Evolutionary conservation across 2,329 filamentous ascomycete genomes (phyloP), one percentile per base, ranked within the genome.

Genomic region (Xylogone sp.): DNA sequence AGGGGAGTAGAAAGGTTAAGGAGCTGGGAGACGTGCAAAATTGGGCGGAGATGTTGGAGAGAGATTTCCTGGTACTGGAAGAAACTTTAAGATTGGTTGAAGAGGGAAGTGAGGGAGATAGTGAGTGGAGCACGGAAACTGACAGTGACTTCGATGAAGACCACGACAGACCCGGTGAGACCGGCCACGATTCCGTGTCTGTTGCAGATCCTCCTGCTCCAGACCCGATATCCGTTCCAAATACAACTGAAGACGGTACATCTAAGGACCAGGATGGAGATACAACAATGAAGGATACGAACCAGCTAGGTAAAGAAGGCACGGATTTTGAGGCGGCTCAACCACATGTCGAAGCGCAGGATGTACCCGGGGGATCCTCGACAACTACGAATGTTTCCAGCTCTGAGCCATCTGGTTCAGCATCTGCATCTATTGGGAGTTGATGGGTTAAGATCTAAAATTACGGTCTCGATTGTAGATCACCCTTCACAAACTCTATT

Each of bases 21-120:
- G 88, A 91, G 75, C 74, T 91, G 55, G 88, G 88, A 21, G 85
- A 91, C 65, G 81, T 93, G 64, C 88, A 93, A 75, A 92, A 92
- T 68, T 94, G 88, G 88, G 87, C 88, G 20, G 89, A 94, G 77
- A 82, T 91, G 70, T 75, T 93, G 63, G 88, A 86, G 75, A 69
- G 82, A 53, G 81, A 85, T 58, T 83, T 87, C 57, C 56, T 85
- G 50, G 76, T 84, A 43, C 64, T 87, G 6, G 81, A 84, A 66
- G 83, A 87, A 75, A 86, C 83, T 42, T 65, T 87, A 60, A 69
- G 82, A 59, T 65, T 85, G 51, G 82, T 78, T 2, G 72, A 66
- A 43, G 61, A 63, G 45, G 65, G 59, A 58, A 50, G 64, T 49
- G 50, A 64, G 21, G 67, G 63, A 13, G 60, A 63, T 43, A 59